Conservation (phyloP, 2,329 filamentous ascomycete species). For the Pseudopithomyces maydicus region DNA sequence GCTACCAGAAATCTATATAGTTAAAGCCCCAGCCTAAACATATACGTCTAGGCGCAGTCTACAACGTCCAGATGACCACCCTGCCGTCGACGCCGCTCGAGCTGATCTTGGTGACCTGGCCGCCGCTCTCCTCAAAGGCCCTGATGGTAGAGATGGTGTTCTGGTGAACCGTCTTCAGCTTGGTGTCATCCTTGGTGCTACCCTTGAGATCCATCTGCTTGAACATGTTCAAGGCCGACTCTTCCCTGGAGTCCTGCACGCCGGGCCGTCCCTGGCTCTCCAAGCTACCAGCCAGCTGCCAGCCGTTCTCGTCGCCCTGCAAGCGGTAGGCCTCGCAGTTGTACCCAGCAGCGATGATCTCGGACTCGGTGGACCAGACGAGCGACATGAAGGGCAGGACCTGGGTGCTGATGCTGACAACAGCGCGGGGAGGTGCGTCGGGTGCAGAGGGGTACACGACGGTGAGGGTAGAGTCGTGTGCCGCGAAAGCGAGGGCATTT, state of each 20-base stretch:
- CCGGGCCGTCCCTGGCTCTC: constrained; percentile 72
- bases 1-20: too few relatives aligned
- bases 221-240: constrained; percentile 97
- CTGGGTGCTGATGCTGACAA: constrained; percentile 88
- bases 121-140: constrained; percentile 70
- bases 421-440: constrained; percentile 87
- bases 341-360: constrained; percentile 95
- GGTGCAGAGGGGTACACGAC: constrained; percentile 92
- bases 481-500: constrained; percentile 89
- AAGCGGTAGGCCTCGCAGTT: constrained; percentile 89
- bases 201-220: constrained; percentile 98
- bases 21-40: too few relatives aligned
- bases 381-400: constrained; percentile 90
- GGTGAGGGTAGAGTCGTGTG: constrained; percentile 95
- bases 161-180: constrained; percentile 93
- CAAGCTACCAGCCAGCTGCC: constrained; percentile 81
- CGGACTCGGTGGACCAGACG: constrained; percentile 87
- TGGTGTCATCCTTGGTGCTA: constrained; percentile 87
- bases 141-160: constrained; percentile 91
- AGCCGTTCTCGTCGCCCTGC: constrained; percentile 76
- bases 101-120: constrained; percentile 77
- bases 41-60: constrained; percentile 14
- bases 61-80: constrained; percentile 55
- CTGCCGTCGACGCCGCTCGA: constrained; percentile 59
- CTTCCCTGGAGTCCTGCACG: constrained; percentile 71